Conservation (phyloP, 768 basidiomycete genomes). For the Gyrodon lividus region DNA sequence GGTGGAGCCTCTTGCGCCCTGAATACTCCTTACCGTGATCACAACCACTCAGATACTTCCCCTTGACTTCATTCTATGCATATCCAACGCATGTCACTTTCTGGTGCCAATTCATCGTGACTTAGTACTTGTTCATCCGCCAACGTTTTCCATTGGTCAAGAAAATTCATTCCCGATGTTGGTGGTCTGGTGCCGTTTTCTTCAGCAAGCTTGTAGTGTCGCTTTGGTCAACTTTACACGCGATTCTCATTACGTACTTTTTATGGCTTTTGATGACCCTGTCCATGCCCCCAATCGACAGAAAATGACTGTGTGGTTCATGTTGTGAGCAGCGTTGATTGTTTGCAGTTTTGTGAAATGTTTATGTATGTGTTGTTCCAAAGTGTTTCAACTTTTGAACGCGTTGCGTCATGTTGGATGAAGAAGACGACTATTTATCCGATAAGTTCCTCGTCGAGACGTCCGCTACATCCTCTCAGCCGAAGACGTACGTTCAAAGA, state of each 20-base stretch:
- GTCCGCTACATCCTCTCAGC: slow-evolving; percentile 32
- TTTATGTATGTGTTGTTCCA: slow-evolving; percentile 15
- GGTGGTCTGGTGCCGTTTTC: slow-evolving; percentile 50
- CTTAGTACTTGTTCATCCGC: slow-evolving; percentile 34
- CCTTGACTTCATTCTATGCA: slow-evolving; percentile 26
- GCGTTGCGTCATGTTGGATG: slow-evolving; percentile 54
- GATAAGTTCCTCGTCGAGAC: slow-evolving; percentile 72
- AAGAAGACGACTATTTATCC: slow-evolving; percentile 85
- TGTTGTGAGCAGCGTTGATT: slow-evolving; percentile 1
- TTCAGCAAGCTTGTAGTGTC: slow-evolving; percentile 31
- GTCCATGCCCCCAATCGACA: slow-evolving; percentile 15
- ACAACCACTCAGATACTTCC: slow-evolving; percentile 19
- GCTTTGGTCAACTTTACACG: slow-evolving; percentile 24
- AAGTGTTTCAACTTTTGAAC: neutral
- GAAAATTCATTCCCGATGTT: slow-evolving; percentile 20
- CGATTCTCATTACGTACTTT: slow-evolving; percentile 28
- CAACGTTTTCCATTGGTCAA: slow-evolving; percentile 38
- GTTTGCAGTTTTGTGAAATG: slow-evolving; percentile 5
- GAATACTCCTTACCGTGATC: slow-evolving; percentile 18
- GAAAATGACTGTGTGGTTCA: neutral
- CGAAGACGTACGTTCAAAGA: slow-evolving; percentile 68
- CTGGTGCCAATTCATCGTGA: slow-evolving; percentile 26
- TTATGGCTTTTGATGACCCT: slow-evolving; percentile 28
- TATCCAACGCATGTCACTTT: slow-evolving; percentile 26
- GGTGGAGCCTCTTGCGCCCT: slow-evolving; percentile 28